Base-by-base conservation (phyloP, 768 basidiomycete species). In the Russula olivacea region DNA sequence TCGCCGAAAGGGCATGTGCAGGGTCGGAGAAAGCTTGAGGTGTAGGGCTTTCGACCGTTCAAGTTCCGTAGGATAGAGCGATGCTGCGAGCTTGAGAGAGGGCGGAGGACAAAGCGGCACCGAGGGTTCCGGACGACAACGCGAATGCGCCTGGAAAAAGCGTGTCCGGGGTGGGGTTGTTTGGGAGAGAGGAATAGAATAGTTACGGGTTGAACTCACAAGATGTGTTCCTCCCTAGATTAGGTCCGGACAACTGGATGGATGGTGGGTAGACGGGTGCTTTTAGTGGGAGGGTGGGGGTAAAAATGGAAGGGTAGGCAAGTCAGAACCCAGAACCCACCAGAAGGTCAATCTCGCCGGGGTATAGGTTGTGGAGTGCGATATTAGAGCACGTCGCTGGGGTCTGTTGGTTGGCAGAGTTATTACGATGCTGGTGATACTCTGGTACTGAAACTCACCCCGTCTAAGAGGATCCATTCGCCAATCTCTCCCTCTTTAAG, bases 361-460 rank as follows among this genome's bases (percentile, higher is more conserved):
- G 87, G 72, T 87, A 95, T 10, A 98, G 69, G 69, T 98, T 98
- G 73, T 96, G 90, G 47, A 98, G 76, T 2, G 84, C 93, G 63
- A 98, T 86, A 69, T 96, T 97, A 2, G 91, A 80, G 71, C 95
- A 97, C 14, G 95, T 90, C 4, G 94, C 93, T 4, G 95, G 91
- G 11, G 92, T 93, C 89, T 90, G 65, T 21, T n/a, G 54, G 63
- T 10, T 55, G 52, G 30, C 21, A 21, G 11, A 11, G 10, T 30
- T 28, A 32, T 25, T 19, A 28, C 17, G 43, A 49, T 25, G 40
- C 36, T 40, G 38, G 34, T 17, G 51, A 50, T 67, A 60, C 17
- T 8, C 21, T 5, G 21, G 36, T 34, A 61, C 25, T 11, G 61
- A 59, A 11, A 74, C 81, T 61, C 76, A 92, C 91, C 17, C 90